These are phyloP conservation scores for Populus hybrid DNA, from an alignment of 441 rosid genomes.

Conservation along the genomic window DNA sequence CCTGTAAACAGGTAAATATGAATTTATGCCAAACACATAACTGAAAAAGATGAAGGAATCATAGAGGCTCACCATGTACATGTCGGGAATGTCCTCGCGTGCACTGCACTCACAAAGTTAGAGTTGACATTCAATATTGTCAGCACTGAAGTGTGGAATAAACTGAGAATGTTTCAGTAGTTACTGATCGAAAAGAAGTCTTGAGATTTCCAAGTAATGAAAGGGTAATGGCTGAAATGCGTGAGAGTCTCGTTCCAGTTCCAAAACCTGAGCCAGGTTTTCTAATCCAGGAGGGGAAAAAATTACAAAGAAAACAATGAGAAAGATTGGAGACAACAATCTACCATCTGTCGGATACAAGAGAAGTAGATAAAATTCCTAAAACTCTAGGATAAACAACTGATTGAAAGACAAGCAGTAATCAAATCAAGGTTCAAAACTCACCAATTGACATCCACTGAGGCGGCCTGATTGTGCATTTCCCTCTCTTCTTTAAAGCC, in stretches of 20 bases:
- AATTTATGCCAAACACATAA: slow-evolving; percentile 4
- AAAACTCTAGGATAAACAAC: neutral
- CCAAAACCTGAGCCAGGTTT: slow-evolving; percentile 65
- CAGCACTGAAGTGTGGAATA: slow-evolving; percentile 10
- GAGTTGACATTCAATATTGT: slow-evolving; percentile 7
- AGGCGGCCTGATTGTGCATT: slow-evolving; percentile 62
- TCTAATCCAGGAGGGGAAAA: slow-evolving; percentile 31
- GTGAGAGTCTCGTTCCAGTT: slow-evolving; percentile 82
- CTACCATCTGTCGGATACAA: neutral
- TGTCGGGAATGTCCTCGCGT: slow-evolving; percentile 83
- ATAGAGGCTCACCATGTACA: slow-evolving; percentile 63
- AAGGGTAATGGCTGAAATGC: slow-evolving; percentile 81
- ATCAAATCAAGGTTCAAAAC: neutral
- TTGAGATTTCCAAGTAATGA: slow-evolving; percentile 84
- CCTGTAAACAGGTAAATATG: slow-evolving; percentile 39
- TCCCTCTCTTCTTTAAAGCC: slow-evolving; percentile 72
- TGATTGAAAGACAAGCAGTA: neutral
- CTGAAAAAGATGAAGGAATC: slow-evolving; percentile 9
- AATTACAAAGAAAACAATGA: slow-evolving; percentile 6
- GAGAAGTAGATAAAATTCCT: neutral
- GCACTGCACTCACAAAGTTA: slow-evolving; percentile 52
- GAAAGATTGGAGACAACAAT: neutral
- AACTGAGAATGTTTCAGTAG: slow-evolving; percentile 18
- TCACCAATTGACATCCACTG: slow-evolving; percentile 74
- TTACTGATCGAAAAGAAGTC: slow-evolving; percentile 86